Conservation (phyloP, 768 basidiomycete species). For the Calocybe cyanea region DNA sequence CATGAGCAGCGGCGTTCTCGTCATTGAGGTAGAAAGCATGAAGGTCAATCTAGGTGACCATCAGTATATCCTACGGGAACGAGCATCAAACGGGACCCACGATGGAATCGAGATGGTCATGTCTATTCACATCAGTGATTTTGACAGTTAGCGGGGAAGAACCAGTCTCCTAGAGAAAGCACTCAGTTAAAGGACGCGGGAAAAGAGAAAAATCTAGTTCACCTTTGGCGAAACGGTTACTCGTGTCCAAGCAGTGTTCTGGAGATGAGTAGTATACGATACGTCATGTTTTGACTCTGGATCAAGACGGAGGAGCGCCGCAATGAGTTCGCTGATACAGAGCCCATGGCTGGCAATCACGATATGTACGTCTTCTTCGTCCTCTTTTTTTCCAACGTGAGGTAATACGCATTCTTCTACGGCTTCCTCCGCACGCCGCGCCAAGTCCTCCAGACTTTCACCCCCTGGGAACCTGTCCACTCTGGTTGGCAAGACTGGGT, state of each 20-base stretch:
- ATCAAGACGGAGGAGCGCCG: constrained; percentile 49
- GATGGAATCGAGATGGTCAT: constrained; percentile 29
- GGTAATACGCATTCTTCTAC: constrained; percentile 55
- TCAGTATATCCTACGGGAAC: too few species aligned
- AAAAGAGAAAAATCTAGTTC: constrained; percentile 4
- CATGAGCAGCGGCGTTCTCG: too few species aligned
- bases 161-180: constrained; percentile 19
- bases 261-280: constrained; percentile 42
- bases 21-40: too few species aligned
- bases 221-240: constrained; percentile 45
- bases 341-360: constrained; percentile 74
- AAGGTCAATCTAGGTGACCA: too few species aligned
- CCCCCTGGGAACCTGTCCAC: constrained; percentile 60
- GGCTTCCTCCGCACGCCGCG: constrained; percentile 45
- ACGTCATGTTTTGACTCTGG: constrained; percentile 37
- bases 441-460: constrained; percentile 65
- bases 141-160: constrained; percentile 29
- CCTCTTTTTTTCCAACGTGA: constrained; percentile 50
- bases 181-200: not conserved
- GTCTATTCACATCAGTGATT: constrained; percentile 33
- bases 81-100: too few species aligned
- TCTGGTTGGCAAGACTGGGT: constrained; percentile 46
- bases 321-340: constrained; percentile 60
- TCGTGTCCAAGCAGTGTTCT: constrained; percentile 78
- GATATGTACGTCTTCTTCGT: constrained; percentile 46